Evolutionary conservation across 306 rosid genomes (phyloP).

Genomic region (Arachis hypogaea): DNA sequence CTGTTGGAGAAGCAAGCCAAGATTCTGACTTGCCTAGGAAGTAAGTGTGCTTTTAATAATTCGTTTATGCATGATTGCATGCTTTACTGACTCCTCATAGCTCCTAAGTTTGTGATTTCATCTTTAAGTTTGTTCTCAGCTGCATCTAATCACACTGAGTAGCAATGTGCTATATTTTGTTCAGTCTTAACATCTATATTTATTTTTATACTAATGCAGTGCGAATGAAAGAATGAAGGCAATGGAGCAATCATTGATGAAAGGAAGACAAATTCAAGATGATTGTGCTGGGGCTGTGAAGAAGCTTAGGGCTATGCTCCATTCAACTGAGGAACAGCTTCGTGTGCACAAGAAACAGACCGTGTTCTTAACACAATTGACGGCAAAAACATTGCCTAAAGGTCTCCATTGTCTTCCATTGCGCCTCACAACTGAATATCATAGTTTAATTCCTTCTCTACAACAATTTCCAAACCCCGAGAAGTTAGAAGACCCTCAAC

Average conservation of each 20-base stretch:
- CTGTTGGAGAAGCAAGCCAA: conserved; percentile 83
- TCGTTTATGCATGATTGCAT: not conserved
- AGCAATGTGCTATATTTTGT: conserved; percentile 27
- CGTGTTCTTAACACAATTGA: conserved; percentile 80
- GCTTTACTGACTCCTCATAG: conserved; percentile 22
- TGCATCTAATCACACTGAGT: conserved; percentile 13
- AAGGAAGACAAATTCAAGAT: conserved; percentile 79
- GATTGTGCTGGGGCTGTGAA: conserved; percentile 76
- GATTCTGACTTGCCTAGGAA: conserved; percentile 83
- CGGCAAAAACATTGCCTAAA: conserved; percentile 90
- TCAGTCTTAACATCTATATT: conserved; percentile 27
- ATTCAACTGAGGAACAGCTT: conserved; percentile 90
- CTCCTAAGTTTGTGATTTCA: conserved; percentile 21
- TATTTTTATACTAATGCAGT: conserved; percentile 52
- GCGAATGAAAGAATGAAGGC: conserved; percentile 73
- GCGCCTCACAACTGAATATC: conserved; percentile 93
- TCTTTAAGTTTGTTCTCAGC: conserved; percentile 18
- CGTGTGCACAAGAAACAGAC: conserved; percentile 91
- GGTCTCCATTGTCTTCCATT: conserved; percentile 97
- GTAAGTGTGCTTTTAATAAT: conserved; percentile 51
- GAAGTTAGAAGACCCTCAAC: conserved; percentile 70
- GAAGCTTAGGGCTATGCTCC: conserved; percentile 95
- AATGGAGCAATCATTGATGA: conserved; percentile 80
- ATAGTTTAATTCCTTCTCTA: conserved; percentile 68
- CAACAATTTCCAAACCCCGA: conserved; percentile 73